Evolutionary conservation across 306 rosid species (phyloP), one percentile per base, ranked within the genome.

Genomic region (Ceratonia siliqua): DNA sequence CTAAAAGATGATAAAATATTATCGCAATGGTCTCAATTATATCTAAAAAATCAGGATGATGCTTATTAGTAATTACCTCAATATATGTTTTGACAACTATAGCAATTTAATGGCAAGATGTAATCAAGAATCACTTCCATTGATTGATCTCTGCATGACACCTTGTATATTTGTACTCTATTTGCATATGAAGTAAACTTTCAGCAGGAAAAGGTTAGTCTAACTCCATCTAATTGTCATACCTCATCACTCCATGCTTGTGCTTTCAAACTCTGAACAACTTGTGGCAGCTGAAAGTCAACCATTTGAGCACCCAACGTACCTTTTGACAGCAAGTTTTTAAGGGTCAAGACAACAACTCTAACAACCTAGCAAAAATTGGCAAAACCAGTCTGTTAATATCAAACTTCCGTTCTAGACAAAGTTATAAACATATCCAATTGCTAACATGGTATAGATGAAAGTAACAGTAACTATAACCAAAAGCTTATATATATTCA

Each of bases 161-260:
- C 38, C 65, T 59, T 53, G 53, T 77, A 55, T 39, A 18, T 42
- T 54, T 78, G 70, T 56, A 78, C 57, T 76, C 38, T 15, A 68
- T 55, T 69, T 58, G 46, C 65, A 62, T 50, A 79, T 8, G 27
- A 54, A 56, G 41, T 25, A 49, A 15, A 81, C 10, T 69, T 42
- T 68, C 68, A 76, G 65, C 30, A 30, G 30, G 42, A 79, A 72
- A 63, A 73, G 46, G 8, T 54, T 68, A 25, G 78, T 32, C 50
- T 55, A 66, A 32, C 65, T 36, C 28, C 46, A 54, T 64, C 25
- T 20, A 64, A 52, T 68, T 79, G 45, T 82, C 86, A 82, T 68
- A 95, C 99, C 99, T 95, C 99, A 81, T 95, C 99, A 87, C 98
- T 95, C 99, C 99, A 95, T 55, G 99, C 99, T 85, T 95, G 99